Conservation (phyloP, 768 basidiomycete species). For the Suillus luteus region DNA sequence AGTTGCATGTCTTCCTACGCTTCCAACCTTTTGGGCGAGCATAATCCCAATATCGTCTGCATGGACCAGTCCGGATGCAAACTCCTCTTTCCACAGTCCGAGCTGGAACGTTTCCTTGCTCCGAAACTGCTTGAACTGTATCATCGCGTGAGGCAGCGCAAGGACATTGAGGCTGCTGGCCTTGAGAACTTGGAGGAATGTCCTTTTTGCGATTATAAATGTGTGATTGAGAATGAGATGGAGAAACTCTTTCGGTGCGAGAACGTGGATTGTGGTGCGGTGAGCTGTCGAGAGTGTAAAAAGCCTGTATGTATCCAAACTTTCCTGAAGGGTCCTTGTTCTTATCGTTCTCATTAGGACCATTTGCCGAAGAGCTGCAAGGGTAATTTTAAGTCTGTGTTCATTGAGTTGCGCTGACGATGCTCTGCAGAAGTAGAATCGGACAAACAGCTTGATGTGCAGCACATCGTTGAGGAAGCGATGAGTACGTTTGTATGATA, state of each 20-base stretch:
- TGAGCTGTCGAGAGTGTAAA: constrained; percentile 82
- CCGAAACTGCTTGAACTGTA: constrained; percentile 69
- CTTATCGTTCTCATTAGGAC: constrained; percentile 45
- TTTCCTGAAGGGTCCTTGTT: neutral
- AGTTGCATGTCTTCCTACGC: constrained; percentile 72
- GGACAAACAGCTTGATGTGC: constrained; percentile 71
- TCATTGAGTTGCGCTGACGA: constrained; percentile 11
- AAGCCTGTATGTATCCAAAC: constrained; percentile 50
- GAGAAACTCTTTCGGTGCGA: constrained; percentile 63
- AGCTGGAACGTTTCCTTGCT: constrained; percentile 68
- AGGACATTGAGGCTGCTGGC: constrained; percentile 77
- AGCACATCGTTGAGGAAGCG: constrained; percentile 86
- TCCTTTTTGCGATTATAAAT: constrained; percentile 87
- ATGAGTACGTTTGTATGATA: constrained; percentile 63
- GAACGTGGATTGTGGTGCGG: constrained; percentile 66
- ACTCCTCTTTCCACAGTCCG: constrained; percentile 64
- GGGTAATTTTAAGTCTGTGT: constrained; percentile 41
- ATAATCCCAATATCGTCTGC: constrained; percentile 66
- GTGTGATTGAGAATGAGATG: constrained; percentile 67
- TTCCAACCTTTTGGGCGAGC: constrained; percentile 63
- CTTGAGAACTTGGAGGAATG: constrained; percentile 86
- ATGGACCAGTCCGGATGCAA: constrained; percentile 82
- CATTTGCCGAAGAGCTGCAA: constrained; percentile 82
- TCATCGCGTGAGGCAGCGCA: constrained; percentile 71
- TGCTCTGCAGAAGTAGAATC: constrained; percentile 62